Base-by-base conservation (phyloP, 768 basidiomycete genomes). In the Coprinopsis cinerea region DNA sequence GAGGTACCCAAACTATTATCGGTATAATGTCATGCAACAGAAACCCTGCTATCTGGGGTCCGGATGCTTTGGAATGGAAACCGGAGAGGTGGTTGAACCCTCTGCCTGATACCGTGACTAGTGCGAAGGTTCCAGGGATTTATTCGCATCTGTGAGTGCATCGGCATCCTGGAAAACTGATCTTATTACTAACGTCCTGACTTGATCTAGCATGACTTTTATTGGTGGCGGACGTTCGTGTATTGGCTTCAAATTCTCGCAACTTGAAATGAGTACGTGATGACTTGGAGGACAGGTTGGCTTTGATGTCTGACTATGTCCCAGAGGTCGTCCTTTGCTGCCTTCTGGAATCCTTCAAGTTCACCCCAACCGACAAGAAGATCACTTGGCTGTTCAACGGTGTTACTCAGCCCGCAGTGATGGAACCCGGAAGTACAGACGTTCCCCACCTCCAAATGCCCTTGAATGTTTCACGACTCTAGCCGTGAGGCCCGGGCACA, bases 191-290 rank as follows among this genome's bases (percentile, higher is more conserved):
- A 45, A 41, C 68, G 55, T 27, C 10, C 22, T 37, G 34, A 37
- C 28, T 40, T 35, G 32, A 2, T 30, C 20, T 37, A 73, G 73
- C 58, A 72, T 73, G 71, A 71, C 73, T 9, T 73, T 73, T 55
- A 58, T 72, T 20, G 72, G 67, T 4, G 72, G 72, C 4, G 54
- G 64, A 24, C 57, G 70, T 30, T 61, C 70, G 30, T 63, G 62
- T 50, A 58, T 61, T 23, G 77, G 76, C 0, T 77, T 78, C 64
- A 77, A 78, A 56, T 78, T 80, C 61, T 69, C 76, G 1, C 71
- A 78, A 52, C 62, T 79, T 6, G 76, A 78, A 57, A 76, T 76
- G 64, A 78, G 76, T 78, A 55, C 20, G 72, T 64, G 37, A 11
- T 40, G 10, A 11, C 18, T 20, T 11, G 7, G 18, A 11, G 10